A percentile compares a stretch with the other conserved stretches of the same genome.
phyloP scores from a whole-genome alignment of 2,329 filamentous ascomycete genomes.

The Fusarium sp. region DNA sequence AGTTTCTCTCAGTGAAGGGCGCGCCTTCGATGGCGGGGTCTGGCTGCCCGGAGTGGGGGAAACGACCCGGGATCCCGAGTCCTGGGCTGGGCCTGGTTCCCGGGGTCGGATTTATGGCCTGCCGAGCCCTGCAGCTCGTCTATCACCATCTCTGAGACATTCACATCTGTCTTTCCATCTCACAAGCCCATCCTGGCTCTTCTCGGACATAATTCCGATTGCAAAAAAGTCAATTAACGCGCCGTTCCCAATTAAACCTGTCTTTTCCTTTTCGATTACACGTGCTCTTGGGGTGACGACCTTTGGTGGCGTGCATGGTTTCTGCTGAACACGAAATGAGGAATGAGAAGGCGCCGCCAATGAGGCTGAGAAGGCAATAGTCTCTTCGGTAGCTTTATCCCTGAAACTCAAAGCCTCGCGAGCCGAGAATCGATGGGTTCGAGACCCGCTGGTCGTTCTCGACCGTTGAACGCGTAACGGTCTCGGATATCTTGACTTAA shows the following conservation, averaged over 20 bases:
- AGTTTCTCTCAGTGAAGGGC: conserved; percentile 29
- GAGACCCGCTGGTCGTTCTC: not conserved
- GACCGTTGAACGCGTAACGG: not conserved
- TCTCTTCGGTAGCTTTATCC: not conserved
- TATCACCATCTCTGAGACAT: not conserved
- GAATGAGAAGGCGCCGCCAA: not conserved
- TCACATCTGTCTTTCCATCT: not conserved
- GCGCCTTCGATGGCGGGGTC: conserved; percentile 11
- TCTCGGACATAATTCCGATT: not conserved
- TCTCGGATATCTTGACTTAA: not conserved
- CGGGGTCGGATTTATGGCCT: not conserved
- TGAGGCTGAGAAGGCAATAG: not conserved
- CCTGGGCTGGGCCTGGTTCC: not conserved
- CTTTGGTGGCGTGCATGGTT: not conserved
- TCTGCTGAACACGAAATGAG: not conserved
- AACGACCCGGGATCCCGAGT: not conserved
- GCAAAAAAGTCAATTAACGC: not conserved
- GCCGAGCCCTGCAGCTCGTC: not conserved
- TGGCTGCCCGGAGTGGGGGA: not conserved
- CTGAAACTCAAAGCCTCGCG: not conserved
- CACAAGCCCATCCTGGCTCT: not conserved
- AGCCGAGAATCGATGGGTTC: not conserved
- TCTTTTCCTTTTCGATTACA: not conserved
- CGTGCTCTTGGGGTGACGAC: not conserved
- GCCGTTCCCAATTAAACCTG: not conserved